Evolutionary conservation across 1,139 yeast genomes (phyloP).

Genomic region (Meyerozyma elateridarum): DNA sequence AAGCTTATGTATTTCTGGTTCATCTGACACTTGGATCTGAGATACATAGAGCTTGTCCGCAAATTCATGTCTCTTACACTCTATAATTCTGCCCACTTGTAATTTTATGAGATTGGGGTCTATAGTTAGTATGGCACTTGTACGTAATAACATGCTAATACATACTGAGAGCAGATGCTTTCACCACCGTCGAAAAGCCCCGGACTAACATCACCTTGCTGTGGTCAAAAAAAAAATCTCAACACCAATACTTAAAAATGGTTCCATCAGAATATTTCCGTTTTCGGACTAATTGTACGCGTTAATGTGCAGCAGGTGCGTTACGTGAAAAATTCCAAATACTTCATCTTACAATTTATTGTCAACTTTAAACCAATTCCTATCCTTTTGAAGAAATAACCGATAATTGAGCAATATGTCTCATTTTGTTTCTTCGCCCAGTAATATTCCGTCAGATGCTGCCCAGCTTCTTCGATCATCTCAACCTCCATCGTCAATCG

Average conservation of each 20-base stretch:
- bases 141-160: too few relatives aligned
- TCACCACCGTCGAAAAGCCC: too few relatives aligned
- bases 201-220: too few relatives aligned
- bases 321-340: not conserved
- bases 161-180: too few relatives aligned
- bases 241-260: not conserved
- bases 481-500: slow-evolving; percentile 42
- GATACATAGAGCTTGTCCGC: slow-evolving; percentile 56
- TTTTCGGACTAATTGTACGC: slow-evolving; percentile 2
- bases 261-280: slow-evolving; percentile 1
- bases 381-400: too few relatives aligned
- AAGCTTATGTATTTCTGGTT: slow-evolving; percentile 14
- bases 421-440: slow-evolving; percentile 44
- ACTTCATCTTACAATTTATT: not conserved
- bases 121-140: too few relatives aligned
- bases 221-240: too few relatives aligned
- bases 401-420: too few relatives aligned
- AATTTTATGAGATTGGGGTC: slow-evolving; percentile 23
- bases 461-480: slow-evolving; percentile 41
- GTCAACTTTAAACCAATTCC: too few relatives aligned
- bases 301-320: slow-evolving; percentile 1
- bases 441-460: slow-evolving; percentile 43
- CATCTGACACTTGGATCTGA: slow-evolving; percentile 25
- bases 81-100: slow-evolving; percentile 42
- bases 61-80: slow-evolving; percentile 42